Evolutionary conservation across 768 basidiomycete genomes (phyloP), one percentile per base, ranked within the genome.

Genomic region (Lentinula sp.): DNA sequence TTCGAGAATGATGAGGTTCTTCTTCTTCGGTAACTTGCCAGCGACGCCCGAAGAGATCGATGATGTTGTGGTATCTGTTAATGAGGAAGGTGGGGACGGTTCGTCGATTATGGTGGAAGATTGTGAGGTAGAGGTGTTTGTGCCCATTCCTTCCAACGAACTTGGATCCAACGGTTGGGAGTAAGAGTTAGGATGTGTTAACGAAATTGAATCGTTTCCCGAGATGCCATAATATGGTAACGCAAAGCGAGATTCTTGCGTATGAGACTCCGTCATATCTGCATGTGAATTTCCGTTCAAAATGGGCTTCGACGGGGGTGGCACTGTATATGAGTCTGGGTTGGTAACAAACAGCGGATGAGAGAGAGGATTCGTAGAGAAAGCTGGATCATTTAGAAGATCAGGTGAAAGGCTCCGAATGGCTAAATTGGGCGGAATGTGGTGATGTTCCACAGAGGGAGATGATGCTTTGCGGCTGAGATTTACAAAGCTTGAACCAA

Each of bases 321-420:
- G n/a, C 9, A 37, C 32, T n/a, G 18, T 39, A 32, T 39, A 37
- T 6, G 8, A 18, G 33, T 57, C 41, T 15, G 65, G 54, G 20
- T 62, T 61, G 16, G 54, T 42, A 35, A 53, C 50, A 56, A 51
- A 50, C 12, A 73, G 77, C 1, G 83, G 85, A 70, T 86, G 74
- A 4, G 74, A 66, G 9, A 56, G 55, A 16, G 84, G 85, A 72
- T 85, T 79, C 57, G 78, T 64, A 64, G 84, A 85, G 74, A 86
- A 86, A 0, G 85, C 85, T 54, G 83, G 85, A 65, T 83, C 82
- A 66, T 81, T 75, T 57, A 77, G 74, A 3, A 79, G 28, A 6
- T 72, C 63, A 67, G 57, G 62, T 18, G 73, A 55, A 36, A 56
- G 41, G 28, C 45, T 56, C 18, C 52, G 52, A 32, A 61, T 61